phyloP scores from a whole-genome alignment of 2,329 filamentous ascomycete genomes.

The Venturiaceae sp. region DNA sequence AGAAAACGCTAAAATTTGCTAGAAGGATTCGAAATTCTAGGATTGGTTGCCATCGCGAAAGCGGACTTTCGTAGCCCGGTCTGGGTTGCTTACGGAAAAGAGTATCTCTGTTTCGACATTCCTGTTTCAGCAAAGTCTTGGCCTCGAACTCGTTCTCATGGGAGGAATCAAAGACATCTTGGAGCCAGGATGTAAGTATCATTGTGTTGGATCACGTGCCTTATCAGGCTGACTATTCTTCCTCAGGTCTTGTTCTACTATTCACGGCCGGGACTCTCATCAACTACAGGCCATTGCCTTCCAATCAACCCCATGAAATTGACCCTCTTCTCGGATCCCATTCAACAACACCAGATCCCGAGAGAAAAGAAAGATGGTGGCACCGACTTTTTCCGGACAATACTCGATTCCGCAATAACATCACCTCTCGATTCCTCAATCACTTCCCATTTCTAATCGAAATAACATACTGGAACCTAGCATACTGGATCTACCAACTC shows the following conservation, averaged over 20 bases:
- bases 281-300: not conserved
- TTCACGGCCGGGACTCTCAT: not conserved
- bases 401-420: not conserved
- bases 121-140: not conserved
- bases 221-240: not conserved
- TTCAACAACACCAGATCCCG: not conserved
- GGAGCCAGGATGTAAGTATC: constrained; percentile 2
- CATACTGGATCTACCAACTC: constrained; percentile 30
- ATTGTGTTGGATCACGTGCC: not conserved
- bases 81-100: no score
- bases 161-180: constrained; percentile 6
- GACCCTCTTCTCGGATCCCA: not conserved
- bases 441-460: constrained; percentile 6
- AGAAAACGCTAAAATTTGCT: not conserved
- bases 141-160: not conserved
- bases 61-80: no score
- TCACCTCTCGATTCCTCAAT: not conserved
- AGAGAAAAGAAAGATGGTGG: not conserved
- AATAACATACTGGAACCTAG: constrained; percentile 6
- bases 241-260: not conserved
- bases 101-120: no score
- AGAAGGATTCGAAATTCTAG: no score
- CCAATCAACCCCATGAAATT: not conserved
- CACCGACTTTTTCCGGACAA: not conserved
- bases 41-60: no score